phyloP scores from a whole-genome alignment of 2,329 filamentous ascomycete species.

The Fusarium chaquense region DNA sequence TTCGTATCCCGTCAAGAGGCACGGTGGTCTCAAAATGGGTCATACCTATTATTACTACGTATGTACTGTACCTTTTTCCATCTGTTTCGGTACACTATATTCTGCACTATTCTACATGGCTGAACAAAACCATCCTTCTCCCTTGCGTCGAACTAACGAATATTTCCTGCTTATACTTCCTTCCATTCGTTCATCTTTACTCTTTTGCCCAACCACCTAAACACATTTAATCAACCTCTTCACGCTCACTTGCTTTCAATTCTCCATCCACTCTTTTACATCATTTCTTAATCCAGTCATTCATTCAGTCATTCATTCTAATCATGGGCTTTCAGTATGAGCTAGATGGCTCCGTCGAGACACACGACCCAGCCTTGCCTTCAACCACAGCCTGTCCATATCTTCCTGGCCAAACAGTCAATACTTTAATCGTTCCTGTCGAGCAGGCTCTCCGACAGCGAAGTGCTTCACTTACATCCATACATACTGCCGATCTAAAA shows the following conservation, averaged over 20 bases:
- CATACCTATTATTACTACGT: constrained; percentile 97
- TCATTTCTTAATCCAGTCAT: constrained; percentile 19
- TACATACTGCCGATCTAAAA: constrained; percentile 69
- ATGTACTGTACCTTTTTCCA: constrained; percentile 55
- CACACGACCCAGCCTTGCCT: constrained; percentile 77
- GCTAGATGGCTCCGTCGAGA: constrained; percentile 81
- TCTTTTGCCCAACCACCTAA: constrained; percentile 32
- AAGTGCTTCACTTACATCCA: constrained; percentile 74
- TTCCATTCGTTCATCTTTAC: constrained; percentile 18
- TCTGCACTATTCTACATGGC: constrained; percentile 15
- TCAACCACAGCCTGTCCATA: constrained; percentile 85
- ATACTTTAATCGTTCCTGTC: constrained; percentile 83
- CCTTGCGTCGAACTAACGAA: constrained; percentile 38
- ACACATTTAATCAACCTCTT: constrained; percentile 35
- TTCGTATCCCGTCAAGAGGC: constrained; percentile 62
- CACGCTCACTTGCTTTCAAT: constrained; percentile 24
- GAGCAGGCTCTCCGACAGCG: constrained; percentile 72
- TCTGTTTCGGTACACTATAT: constrained; percentile 32
- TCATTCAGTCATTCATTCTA: constrained; percentile 38
- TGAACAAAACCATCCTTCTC: constrained; percentile 34
- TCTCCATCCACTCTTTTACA: constrained; percentile 27
- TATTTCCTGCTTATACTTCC: constrained; percentile 13
- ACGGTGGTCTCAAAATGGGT: constrained; percentile 90
- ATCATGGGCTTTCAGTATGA: constrained; percentile 73
- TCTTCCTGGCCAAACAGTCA: constrained; percentile 88